Base-by-base conservation (phyloP, 176 grass and related monocot genomes). In the Tillandsia fasciculata region DNA sequence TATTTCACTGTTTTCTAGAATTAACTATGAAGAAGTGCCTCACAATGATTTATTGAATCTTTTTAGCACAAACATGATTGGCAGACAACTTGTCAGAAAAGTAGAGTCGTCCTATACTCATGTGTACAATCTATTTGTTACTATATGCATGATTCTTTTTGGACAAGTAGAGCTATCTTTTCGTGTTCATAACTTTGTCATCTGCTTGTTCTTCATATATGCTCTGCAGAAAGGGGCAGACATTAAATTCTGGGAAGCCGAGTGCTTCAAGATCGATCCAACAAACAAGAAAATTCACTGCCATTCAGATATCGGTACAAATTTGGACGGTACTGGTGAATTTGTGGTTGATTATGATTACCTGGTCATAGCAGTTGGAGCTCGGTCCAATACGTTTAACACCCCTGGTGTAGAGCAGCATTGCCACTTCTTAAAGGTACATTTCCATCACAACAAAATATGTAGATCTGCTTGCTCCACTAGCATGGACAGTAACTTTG, bases 211-310 rank as follows among this genome's bases (percentile, higher is more conserved):
- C 53, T 71, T 66, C 48, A 11, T 64, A 56, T 72, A 24, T 76
- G 12, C 13, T 28, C 80, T 51, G 17, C 57, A 97, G 93, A 97
- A 89, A 81, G 79, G 29, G 14, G 78, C 85, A 66, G 83, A 88
- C 54, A 76, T 97, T 51, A 75, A 81, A 53, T 90, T 90, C 66
- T 78, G 75, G 68, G 89, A 97, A 84, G 93, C 89, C 18, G 93
- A 97, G 73, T 97, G 89, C 64, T 92, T 97, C 74, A 92, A 97
- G 65, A 92, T 97, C 29, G 93, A 97, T 53, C 50, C 89, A 64
- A 63, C 23, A 9, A 84, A 67, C 65, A 96, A 92, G 67, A 86
- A 63, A 65, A 52, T 92, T 8, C 76, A 92, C 76, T 92, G 93
- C 2, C 66, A 82, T 22, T 85, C 86, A 66, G 68, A 83, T 63